These are phyloP conservation scores for Cairneyella variabilis DNA, from an alignment of 495 filamentous ascomycete species.

Conservation along the genomic window DNA sequence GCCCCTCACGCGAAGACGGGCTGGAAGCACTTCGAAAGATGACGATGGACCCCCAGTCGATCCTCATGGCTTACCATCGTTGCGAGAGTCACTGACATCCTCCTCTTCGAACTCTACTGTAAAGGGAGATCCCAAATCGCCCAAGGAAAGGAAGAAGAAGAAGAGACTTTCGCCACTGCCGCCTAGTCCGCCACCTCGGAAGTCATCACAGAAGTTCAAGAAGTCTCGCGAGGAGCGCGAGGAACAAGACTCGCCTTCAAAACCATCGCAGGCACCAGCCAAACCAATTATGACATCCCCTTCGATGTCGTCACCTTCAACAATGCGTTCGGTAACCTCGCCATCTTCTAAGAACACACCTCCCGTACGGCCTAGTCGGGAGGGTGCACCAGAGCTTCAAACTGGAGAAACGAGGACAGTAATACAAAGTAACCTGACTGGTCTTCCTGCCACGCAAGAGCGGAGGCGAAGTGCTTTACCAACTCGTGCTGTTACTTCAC, in stretches of 20 bases:
- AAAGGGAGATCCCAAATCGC: slow-evolving; percentile 36
- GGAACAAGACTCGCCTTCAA: slow-evolving; percentile 29
- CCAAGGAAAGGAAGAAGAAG: slow-evolving; percentile 40
- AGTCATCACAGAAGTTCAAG: slow-evolving; percentile 56
- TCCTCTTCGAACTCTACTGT: slow-evolving; percentile 59
- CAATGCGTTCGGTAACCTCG: background rate
- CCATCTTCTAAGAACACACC: slow-evolving; percentile 29
- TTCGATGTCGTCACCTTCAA: slow-evolving; percentile 1
- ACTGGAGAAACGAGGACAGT: slow-evolving; percentile 59
- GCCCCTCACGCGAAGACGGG: slow-evolving; percentile 59
- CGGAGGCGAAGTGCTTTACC: slow-evolving; percentile 13
- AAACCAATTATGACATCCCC: slow-evolving; percentile 24
- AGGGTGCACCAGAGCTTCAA: slow-evolving; percentile 68
- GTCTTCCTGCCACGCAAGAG: slow-evolving; percentile 23
- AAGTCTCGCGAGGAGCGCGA: slow-evolving; percentile 29
- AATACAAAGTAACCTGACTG: slow-evolving; percentile 73
- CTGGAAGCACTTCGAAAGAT: slow-evolving; percentile 49
- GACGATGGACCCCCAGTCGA: slow-evolving; percentile 42
- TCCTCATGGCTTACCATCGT: slow-evolving; percentile 55
- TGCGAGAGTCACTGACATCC: slow-evolving; percentile 59
- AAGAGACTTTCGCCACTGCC: slow-evolving; percentile 45
- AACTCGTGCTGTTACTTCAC: slow-evolving; percentile 6
- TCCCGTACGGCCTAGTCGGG: slow-evolving; percentile 71
- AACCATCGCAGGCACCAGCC: slow-evolving; percentile 27
- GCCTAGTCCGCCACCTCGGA: slow-evolving; percentile 59